phyloP scores from a whole-genome alignment of 2,329 filamentous ascomycete genomes.

The Hymenotorrendiella dingleyae region DNA sequence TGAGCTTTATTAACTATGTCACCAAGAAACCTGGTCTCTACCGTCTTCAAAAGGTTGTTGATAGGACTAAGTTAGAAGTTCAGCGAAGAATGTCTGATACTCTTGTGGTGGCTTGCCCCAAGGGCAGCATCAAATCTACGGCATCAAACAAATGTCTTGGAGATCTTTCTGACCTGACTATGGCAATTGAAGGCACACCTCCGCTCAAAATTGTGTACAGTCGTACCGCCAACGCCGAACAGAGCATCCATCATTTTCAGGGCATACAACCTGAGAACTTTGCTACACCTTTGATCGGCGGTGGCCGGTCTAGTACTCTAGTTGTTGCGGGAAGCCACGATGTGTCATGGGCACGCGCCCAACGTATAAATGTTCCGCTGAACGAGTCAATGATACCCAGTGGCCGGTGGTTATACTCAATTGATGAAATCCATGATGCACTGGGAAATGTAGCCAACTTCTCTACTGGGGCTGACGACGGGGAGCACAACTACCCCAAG shows the following conservation, averaged over 20 bases:
- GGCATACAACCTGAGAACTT: constrained; percentile 88
- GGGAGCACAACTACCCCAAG: constrained; percentile 53
- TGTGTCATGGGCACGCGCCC: constrained; percentile 72
- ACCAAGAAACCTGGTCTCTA: constrained; percentile 88
- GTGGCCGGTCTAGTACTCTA: constrained; percentile 50
- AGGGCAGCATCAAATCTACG: constrained; percentile 63
- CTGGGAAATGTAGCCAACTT: constrained; percentile 85
- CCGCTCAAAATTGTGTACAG: constrained; percentile 92
- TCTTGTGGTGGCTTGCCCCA: constrained; percentile 80
- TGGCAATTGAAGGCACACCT: constrained; percentile 83
- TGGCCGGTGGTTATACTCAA: constrained; percentile 81
- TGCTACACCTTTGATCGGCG: constrained; percentile 66
- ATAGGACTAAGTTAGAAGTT: constrained; percentile 91
- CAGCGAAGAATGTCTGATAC: constrained; percentile 70
- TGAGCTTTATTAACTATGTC: constrained; percentile 58
- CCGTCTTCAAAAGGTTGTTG: constrained; percentile 74
- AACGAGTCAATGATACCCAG: constrained; percentile 81
- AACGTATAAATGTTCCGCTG: constrained; percentile 71
- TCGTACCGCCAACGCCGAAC: constrained; percentile 74
- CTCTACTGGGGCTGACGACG: constrained; percentile 58
- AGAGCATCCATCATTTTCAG: constrained; percentile 83
- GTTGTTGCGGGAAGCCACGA: constrained; percentile 56
- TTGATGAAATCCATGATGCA: constrained; percentile 88
- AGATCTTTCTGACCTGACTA: constrained; percentile 77
- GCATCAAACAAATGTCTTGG: constrained; percentile 70